Conservation (phyloP, 176 grass and related monocot genomes). For the Lolium rigidum region DNA sequence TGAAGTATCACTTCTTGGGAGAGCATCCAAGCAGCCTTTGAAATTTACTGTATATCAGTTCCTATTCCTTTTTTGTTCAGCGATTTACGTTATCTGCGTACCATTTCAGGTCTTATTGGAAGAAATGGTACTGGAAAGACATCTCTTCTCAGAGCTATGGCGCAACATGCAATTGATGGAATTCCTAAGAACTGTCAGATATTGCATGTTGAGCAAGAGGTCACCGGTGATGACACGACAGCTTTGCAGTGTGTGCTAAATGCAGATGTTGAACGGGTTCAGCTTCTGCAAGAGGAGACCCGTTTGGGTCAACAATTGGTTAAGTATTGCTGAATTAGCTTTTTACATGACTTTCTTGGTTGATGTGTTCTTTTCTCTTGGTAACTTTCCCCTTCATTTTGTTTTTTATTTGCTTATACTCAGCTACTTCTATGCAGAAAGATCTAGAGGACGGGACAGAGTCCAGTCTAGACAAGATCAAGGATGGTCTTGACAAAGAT, state of each 20-base stretch:
- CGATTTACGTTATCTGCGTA: conserved; percentile 12
- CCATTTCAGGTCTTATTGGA: conserved; percentile 85
- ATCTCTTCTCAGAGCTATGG: conserved; percentile 95
- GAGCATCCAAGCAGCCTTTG: conserved; percentile 1
- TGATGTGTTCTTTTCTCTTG: conserved; percentile 4
- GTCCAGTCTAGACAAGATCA: conserved; percentile 54
- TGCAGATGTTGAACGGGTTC: conserved; percentile 78
- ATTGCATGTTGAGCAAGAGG: conserved; percentile 99
- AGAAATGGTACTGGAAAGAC: conserved; percentile 98
- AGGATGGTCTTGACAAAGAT: conserved; percentile 66
- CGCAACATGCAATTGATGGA: conserved; percentile 88
- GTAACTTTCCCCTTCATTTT: background rate
- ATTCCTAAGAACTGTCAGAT: conserved; percentile 99
- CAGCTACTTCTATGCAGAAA: conserved; percentile 61
- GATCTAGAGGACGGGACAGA: conserved; percentile 86
- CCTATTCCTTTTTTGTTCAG: background rate
- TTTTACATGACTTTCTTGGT: background rate
- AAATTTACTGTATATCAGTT: background rate
- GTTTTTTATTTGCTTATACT: conserved; percentile 40
- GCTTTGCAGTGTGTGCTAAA: conserved; percentile 95
- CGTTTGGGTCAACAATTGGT: conserved; percentile 78
- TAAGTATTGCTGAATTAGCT: background rate
- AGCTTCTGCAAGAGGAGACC: conserved; percentile 86
- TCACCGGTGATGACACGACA: conserved; percentile 71
- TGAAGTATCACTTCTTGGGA: background rate